Percentiles rank a stretch among this genome's conserved stretches.
These are phyloP conservation scores for Peronosclerospora sorghi DNA, from an alignment of 352 stramenopile genomes.

Conservation along the genomic window DNA sequence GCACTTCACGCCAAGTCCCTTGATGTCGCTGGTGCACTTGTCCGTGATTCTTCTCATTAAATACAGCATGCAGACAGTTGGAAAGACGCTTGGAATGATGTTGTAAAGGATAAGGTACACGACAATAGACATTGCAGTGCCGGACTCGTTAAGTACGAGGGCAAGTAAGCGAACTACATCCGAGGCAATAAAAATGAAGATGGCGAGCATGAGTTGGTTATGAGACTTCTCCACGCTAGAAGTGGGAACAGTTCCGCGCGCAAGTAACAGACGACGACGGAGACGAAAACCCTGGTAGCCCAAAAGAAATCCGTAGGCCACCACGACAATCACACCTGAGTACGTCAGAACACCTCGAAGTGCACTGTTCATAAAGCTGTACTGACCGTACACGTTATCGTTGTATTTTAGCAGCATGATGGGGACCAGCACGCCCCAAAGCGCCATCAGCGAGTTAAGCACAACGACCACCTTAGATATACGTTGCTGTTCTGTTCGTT, in stretches of 20 bases:
- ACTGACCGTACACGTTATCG: constrained; percentile 45
- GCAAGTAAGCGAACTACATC: constrained; percentile 62
- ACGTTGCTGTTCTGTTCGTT: constrained; percentile 40
- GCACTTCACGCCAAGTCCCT: constrained; percentile 11
- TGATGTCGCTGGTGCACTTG: constrained; percentile 11
- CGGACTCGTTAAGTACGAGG: constrained; percentile 40
- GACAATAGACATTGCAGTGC: constrained; percentile 44
- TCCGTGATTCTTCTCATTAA: constrained; percentile 66
- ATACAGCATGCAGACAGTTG: constrained; percentile 84
- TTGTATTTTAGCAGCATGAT: constrained; percentile 39
- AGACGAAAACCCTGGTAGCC: constrained; percentile 65
- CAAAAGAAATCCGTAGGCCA: constrained; percentile 58
- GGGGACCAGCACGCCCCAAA: constrained; percentile 52
- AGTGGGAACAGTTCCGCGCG: constrained; percentile 52
- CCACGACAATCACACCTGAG: constrained; percentile 40
- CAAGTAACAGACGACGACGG: constrained; percentile 55
- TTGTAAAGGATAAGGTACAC: constrained; percentile 65
- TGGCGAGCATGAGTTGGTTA: constrained; percentile 70
- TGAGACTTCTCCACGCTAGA: constrained; percentile 69
- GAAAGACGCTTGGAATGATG: constrained; percentile 74
- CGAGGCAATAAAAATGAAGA: constrained; percentile 65
- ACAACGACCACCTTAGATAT: constrained; percentile 42
- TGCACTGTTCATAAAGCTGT: constrained; percentile 47
- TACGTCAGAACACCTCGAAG: constrained; percentile 48
- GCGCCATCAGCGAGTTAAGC: constrained; percentile 38